Conservation (phyloP, 2,329 filamentous ascomycete species). For the Ophiostoma australiae region DNA sequence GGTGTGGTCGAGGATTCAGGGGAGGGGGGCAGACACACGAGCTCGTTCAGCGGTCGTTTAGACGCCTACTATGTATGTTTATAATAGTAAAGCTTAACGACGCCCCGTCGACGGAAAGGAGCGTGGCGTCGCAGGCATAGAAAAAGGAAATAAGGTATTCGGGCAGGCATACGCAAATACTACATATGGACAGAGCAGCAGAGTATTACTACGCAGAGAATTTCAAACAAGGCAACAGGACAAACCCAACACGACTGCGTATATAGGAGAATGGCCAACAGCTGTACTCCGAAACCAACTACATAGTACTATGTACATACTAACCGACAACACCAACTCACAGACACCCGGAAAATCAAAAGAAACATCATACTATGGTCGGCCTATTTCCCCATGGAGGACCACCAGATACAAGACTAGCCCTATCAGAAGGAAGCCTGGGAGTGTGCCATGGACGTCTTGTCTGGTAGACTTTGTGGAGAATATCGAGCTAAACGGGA, state of each 20-base stretch:
- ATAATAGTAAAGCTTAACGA: neutral
- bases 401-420: neutral
- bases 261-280: neutral
- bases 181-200: too few relatives aligned
- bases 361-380: too few relatives aligned
- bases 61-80: too few relatives aligned
- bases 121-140: neutral
- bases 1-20: neutral
- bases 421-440: too few relatives aligned
- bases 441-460: too few relatives aligned
- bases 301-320: too few relatives aligned
- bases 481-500: neutral
- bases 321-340: neutral
- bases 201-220: too few relatives aligned
- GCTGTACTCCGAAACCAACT: neutral
- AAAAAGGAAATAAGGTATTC: neutral
- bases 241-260: neutral
- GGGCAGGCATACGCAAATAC: neutral
- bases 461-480: too few relatives aligned
- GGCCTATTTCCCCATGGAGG: too few relatives aligned
- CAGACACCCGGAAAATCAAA: neutral
- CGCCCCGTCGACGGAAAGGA: neutral
- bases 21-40: neutral
- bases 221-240: neutral
- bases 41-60: neutral